Percentiles rank a stretch among this genome's conserved stretches.
These are phyloP conservation scores for Piloderma croceum DNA, from an alignment of 768 basidiomycete species.

Conservation along the genomic window DNA sequence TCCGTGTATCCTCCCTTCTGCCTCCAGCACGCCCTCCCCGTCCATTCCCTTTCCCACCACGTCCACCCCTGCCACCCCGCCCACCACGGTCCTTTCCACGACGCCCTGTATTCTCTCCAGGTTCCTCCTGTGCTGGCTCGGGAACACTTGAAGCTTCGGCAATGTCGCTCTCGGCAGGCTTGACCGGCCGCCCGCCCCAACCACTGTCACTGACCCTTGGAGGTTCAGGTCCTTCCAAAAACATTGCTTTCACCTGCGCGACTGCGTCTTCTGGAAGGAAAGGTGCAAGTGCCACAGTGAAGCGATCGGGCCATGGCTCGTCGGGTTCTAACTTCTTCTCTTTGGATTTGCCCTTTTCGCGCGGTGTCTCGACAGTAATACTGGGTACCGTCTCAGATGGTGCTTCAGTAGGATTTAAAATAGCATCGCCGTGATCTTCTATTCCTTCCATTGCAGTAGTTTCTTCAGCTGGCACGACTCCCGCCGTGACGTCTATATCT, in stretches of 20 bases:
- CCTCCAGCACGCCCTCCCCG: constrained; percentile 37
- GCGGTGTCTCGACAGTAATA: constrained; percentile 1
- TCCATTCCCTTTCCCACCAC: constrained; percentile 35
- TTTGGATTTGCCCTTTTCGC: constrained; percentile 12
- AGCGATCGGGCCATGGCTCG: constrained; percentile 63
- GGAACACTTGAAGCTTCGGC: constrained; percentile 14
- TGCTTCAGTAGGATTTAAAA: neutral
- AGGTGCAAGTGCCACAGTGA: constrained; percentile 47
- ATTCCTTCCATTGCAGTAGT: constrained; percentile 10
- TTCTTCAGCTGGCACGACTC: constrained; percentile 10
- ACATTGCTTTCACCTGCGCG: constrained; percentile 62
- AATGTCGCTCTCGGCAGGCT: constrained; percentile 23
- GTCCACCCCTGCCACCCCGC: constrained; percentile 39
- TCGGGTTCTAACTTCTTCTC: constrained; percentile 18
- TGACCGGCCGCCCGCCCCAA: constrained; percentile 53
- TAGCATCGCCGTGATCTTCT: neutral
- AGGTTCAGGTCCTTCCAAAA: constrained; percentile 75
- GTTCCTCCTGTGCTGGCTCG: constrained; percentile 17
- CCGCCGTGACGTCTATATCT: constrained; percentile 11
- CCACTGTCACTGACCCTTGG: constrained; percentile 70
- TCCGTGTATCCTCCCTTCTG: constrained; percentile 61
- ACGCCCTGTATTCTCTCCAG: constrained; percentile 25
- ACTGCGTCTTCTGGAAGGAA: constrained; percentile 63
- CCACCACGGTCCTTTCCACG: constrained; percentile 38
- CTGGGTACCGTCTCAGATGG: neutral